phyloP scores from a whole-genome alignment of 2,329 filamentous ascomycete genomes.

The Talaromyces atroroseus region DNA sequence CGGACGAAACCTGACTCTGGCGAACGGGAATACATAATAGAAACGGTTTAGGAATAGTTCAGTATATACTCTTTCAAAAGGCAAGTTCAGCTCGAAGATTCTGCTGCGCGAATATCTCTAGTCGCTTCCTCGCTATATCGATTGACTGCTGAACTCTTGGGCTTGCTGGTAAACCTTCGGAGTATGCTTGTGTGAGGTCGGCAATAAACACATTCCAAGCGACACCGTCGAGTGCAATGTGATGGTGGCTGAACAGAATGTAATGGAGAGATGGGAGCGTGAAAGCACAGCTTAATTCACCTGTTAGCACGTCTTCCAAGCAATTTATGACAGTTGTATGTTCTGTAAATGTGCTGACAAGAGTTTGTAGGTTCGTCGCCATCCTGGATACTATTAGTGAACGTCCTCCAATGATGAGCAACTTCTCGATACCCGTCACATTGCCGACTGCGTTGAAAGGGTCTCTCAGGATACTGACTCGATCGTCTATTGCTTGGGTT shows the following conservation, averaged over 20 bases:
- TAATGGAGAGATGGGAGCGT: slow-evolving; percentile 28
- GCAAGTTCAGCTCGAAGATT: slow-evolving; percentile 27
- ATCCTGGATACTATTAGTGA: background rate
- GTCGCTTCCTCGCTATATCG: slow-evolving; percentile 13
- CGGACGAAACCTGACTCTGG: too few relatives aligned
- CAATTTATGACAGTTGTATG: background rate
- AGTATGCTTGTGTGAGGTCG: slow-evolving; percentile 11
- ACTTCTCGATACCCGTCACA: background rate
- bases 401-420: slow-evolving; percentile 3
- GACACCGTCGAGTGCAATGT: slow-evolving; percentile 46
- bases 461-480: slow-evolving; percentile 1
- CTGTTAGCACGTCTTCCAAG: background rate
- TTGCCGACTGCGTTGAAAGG: background rate
- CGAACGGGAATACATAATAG: too few relatives aligned
- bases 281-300: slow-evolving; percentile 26
- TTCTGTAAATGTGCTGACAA: background rate
- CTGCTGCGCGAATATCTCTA: slow-evolving; percentile 12
- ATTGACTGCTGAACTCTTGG: slow-evolving; percentile 27
- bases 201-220: slow-evolving; percentile 34
- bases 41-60: too few relatives aligned
- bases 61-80: slow-evolving; percentile 32
- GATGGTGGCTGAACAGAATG: slow-evolving; percentile 42
- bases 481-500: slow-evolving; percentile 8
- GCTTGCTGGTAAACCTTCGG: slow-evolving; percentile 27
- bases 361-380: background rate